These are phyloP conservation scores for Tolypocladium capitatum DNA, from an alignment of 2,329 filamentous ascomycete species.

Conservation along the genomic window DNA sequence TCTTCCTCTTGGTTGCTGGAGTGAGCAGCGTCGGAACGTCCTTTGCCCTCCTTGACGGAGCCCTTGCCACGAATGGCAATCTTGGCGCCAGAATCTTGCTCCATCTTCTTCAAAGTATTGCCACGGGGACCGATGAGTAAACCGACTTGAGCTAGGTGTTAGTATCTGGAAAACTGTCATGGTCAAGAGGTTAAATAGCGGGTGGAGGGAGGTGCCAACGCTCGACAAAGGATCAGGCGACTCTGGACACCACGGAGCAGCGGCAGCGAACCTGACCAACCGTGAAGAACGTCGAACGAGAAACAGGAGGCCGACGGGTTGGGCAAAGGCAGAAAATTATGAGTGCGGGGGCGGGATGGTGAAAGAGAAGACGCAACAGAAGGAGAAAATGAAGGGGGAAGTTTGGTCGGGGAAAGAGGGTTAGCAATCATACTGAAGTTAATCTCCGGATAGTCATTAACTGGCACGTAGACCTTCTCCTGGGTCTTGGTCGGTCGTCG, in stretches of 20 bases:
- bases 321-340: not conserved
- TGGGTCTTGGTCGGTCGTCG: slow-evolving; percentile 98
- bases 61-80: slow-evolving; percentile 99
- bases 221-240: not conserved
- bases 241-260: not conserved
- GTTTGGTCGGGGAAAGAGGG: slow-evolving; percentile 53
- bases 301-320: not conserved
- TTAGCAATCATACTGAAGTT: slow-evolving; percentile 99
- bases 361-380: slow-evolving; percentile 11
- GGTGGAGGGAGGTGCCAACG: not conserved
- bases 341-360: not conserved
- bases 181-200: slow-evolving; percentile 1
- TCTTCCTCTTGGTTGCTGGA: slow-evolving; percentile 99
- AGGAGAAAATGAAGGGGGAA: slow-evolving; percentile 25
- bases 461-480: slow-evolving; percentile 99
- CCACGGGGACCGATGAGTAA: slow-evolving; percentile 99
- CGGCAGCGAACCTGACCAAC: not conserved
- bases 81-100: slow-evolving; percentile 90
- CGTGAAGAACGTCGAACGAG: not conserved
- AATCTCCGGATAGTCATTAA: slow-evolving; percentile 99
- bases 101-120: slow-evolving; percentile 99
- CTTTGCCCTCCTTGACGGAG: slow-evolving; percentile 99
- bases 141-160: slow-evolving; percentile 98
- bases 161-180: slow-evolving; percentile 41
- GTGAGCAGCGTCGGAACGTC: slow-evolving; percentile 95